These are phyloP conservation scores for Saitoella complicata DNA, from an alignment of 805 yeast species.

Conservation along the genomic window DNA sequence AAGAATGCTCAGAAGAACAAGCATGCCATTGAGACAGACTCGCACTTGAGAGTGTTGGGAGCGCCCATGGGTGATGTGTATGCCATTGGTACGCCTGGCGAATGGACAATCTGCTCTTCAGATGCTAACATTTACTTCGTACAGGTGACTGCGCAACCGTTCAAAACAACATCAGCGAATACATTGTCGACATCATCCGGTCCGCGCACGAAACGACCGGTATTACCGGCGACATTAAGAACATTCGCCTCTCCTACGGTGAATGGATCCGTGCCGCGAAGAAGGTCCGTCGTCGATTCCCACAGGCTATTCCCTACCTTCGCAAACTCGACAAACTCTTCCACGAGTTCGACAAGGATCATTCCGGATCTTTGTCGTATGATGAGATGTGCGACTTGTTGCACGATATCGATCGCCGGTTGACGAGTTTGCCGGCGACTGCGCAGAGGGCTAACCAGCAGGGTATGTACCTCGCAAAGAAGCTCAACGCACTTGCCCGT, in stretches of 20 bases:
- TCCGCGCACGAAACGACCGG: conserved; percentile 5
- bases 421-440: conserved; percentile 55
- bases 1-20: conserved; percentile 36
- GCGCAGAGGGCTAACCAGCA: conserved; percentile 64
- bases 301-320: conserved; percentile 42
- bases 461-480: conserved; percentile 48
- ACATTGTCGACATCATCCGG: conserved; percentile 34
- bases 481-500: conserved; percentile 37
- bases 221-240: conserved; percentile 36
- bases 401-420: conserved; percentile 41
- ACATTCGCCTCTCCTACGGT: conserved; percentile 29
- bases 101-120: conserved; percentile 25
- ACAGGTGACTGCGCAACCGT: conserved; percentile 60
- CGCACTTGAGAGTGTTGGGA: conserved; percentile 54
- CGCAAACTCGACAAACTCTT: conserved; percentile 33
- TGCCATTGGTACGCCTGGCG: conserved; percentile 49
- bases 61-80: conserved; percentile 53
- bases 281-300: conserved; percentile 35
- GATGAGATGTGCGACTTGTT: conserved; percentile 35
- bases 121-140: conserved; percentile 29
- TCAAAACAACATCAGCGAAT: conserved; percentile 41
- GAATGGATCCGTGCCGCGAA: conserved; percentile 35
- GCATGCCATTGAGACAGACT: conserved; percentile 62
- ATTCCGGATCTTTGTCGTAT: conserved; percentile 35
- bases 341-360: conserved; percentile 34